Evolutionary conservation across 148 eudicot genomes (phyloP), one percentile per base, ranked within the genome.

Genomic region (Fallopia convolvulus): DNA sequence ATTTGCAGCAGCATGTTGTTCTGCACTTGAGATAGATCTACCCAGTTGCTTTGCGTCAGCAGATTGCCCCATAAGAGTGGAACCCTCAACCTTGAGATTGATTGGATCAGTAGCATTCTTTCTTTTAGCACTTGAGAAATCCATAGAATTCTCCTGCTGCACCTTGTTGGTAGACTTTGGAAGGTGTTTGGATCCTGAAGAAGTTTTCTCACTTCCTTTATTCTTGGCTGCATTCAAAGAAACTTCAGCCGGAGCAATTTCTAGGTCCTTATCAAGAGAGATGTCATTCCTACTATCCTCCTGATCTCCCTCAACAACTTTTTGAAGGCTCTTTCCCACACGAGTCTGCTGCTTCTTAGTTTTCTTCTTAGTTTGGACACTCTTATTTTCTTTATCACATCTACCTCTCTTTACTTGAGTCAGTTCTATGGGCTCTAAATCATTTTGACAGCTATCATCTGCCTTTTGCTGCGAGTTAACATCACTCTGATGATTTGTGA

Each of bases 261-360:
- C 5, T 60, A 26, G 68, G 68, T 60, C 68, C 68, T 60, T 26
- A 18, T 60, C 68, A 17, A 17, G 23, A 58, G 65, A 20, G 2
- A 21, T 21, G 13, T 2, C 65, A 58, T 58, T 58, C 41, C 41
- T 65, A 32, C 36, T 13, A 21, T 50, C 50, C 32, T 70, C 44
- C 12, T 66, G 75, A 61, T 76, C 61, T 63, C 55, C 72, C 26
- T 61, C 41, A 26, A 33, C 40, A 3, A 68, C 70, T 46, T 32
- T 76, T 15, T 77, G 42, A 49, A 75, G 53, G 47, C 30, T 75
- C 52, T 49, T 80, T 66, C 40, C 75, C 3, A 33, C 11, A 72
- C 26, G 48, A 44, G 32, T 47, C 47, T 33, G 21, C 23, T 72
- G 23, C 75, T 26, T 15, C 52, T 17, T 72, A 44, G 75, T 72